These are phyloP conservation scores for Dacryopinax spathularia DNA, from an alignment of 768 basidiomycete genomes.

Conservation along the genomic window DNA sequence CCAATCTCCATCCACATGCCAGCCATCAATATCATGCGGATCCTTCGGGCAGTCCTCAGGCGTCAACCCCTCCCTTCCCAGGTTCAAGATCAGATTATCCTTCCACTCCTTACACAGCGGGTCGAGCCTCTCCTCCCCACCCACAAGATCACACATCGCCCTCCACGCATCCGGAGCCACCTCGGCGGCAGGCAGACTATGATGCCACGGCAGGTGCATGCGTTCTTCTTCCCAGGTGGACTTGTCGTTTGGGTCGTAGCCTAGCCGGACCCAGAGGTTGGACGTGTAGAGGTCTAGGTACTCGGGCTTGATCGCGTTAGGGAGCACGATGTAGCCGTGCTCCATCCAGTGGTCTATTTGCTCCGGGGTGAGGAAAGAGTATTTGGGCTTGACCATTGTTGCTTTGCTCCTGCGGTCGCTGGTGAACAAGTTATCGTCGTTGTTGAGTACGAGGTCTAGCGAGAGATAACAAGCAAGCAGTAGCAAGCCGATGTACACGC, in stretches of 20 bases:
- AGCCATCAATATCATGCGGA: constrained; percentile 40
- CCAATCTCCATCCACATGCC: constrained; percentile 31
- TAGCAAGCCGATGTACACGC: too few species aligned
- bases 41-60: constrained; percentile 20
- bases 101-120: constrained; percentile 24
- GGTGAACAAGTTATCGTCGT: too few species aligned
- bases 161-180: constrained; percentile 43
- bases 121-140: constrained; percentile 45
- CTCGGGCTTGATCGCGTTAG: constrained; percentile 38
- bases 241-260: constrained; percentile 36
- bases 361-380: constrained; percentile 15
- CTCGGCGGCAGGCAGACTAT: constrained; percentile 30
- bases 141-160: constrained; percentile 50
- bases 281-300: not conserved
- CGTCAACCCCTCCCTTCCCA: constrained; percentile 33
- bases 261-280: constrained; percentile 18
- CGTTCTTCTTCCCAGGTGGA: constrained; percentile 37
- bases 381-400: not conserved
- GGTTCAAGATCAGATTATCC: constrained; percentile 50
- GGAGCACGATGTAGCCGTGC: constrained; percentile 40
- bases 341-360: constrained; percentile 42
- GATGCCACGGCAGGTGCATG: constrained; percentile 42
- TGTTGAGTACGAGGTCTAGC: too few species aligned
- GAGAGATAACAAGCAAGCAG: too few species aligned
- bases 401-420: not conserved